Conservation (phyloP, 169 alveolate species). For the Cystoisospora suis region DNA sequence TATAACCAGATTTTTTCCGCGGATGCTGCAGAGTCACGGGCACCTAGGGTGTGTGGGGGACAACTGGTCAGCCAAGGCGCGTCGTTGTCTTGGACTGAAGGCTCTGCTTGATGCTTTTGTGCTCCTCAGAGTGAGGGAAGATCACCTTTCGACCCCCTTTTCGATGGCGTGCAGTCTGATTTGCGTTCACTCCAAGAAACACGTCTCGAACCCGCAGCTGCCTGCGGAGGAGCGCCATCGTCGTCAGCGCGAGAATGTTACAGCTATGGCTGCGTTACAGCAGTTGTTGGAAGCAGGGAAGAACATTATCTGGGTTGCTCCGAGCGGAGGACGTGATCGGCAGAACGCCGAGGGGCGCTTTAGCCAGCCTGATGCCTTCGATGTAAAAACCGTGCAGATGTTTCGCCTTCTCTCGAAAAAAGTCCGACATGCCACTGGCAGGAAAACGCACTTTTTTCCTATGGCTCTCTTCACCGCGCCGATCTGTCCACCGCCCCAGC, state of each 20-base stretch:
- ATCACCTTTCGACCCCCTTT: constrained; percentile 56
- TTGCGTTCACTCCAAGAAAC: constrained; percentile 67
- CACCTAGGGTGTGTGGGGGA: no score
- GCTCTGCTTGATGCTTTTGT: not conserved
- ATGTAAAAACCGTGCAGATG: constrained; percentile 51
- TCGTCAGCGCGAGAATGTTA: constrained; percentile 6
- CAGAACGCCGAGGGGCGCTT: constrained; percentile 19
- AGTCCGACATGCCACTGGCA: not conserved
- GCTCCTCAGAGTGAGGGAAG: constrained; percentile 57
- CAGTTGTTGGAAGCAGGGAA: constrained; percentile 49
- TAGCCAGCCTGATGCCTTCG: constrained; percentile 60
- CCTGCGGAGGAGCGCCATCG: constrained; percentile 30
- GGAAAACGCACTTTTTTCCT: constrained; percentile 53
- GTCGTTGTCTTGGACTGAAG: no score
- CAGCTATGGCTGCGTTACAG: constrained; percentile 58
- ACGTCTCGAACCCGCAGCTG: constrained; percentile 26
- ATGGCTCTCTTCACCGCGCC: constrained; percentile 60
- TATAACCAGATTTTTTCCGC: no score
- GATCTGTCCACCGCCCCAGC: constrained; percentile 65
- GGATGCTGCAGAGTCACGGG: no score
- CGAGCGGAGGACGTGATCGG: constrained; percentile 69
- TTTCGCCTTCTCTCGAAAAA: constrained; percentile 36
- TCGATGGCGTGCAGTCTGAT: constrained; percentile 66
- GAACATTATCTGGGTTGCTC: constrained; percentile 65
- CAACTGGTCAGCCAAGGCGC: no score